Base-by-base conservation (phyloP, 2,329 filamentous ascomycete genomes). In the Sarocladiaceae sp. region DNA sequence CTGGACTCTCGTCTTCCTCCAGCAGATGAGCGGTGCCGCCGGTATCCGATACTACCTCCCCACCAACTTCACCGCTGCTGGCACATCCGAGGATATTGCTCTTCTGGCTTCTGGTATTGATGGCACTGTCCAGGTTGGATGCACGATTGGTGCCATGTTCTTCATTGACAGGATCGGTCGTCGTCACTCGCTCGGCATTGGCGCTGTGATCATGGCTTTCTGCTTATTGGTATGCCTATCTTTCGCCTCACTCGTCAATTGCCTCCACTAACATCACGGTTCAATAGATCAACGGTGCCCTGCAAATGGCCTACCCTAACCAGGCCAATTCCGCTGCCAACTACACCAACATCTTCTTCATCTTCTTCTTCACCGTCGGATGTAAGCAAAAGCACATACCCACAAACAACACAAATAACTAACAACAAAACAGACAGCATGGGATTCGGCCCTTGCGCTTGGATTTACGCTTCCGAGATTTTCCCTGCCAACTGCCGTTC, bases 21-120 rank as follows among this genome's bases (percentile, higher is more conserved):
- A 64, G 15, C 64, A 67, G 56, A 66, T 69, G 64, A 63, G 61
- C 39, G 66, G 66, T n/a, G 65, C 65, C 28, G 62, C 64, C 1
- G 66, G 65, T 12, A 67, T 69, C 57, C 66, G 67, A 25, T 69
- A 69, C 53, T 68, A 69, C 51, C 57, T 69, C 11, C 66, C 66
- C 0, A 62, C 61, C 17, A 67, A 67, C 42, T 66, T 69, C 42
- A 53, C 63, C 51, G 60, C 62, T 20, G 58, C 68, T 2, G 66
- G 66, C 2, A 60, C 67, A 2, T 61, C 61, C 20, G 55, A 62
- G 15, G 60, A 59, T 23, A 53, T 65, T 7, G 60, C 61, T 18
- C 56, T 69, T n/a, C 57, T 68, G 52, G 63, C 66, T 28, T 64
- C 63, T 8, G 66, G 66, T 18, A 63, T 69, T 23, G 66, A 68